Base-by-base conservation (phyloP, 805 yeast genomes). In the Candida endomychidarum region DNA sequence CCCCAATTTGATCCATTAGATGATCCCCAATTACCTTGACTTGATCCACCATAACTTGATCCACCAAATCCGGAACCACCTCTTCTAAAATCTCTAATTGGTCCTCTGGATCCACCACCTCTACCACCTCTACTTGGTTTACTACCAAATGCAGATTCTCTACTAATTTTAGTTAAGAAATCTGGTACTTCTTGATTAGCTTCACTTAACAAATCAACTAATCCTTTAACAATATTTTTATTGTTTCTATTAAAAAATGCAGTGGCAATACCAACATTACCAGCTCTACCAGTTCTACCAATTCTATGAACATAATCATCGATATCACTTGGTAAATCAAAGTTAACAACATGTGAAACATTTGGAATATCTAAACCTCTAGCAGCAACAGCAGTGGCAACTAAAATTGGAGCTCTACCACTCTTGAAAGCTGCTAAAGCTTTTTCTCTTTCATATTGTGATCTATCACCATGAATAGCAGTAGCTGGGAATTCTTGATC, bases 201-300 rank as follows among this genome's bases (percentile, higher is more conserved):
- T 72, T 93, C 99, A 52, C 80, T 63, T 59, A 93, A 80, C 55
- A 93, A 78, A 41, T 87, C 96, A 58, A 88, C 67, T 65, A 93
- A 72, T 48, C 89, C 96, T 66, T 86, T 86, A 52, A 80, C 91
- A 57, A 95, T 77, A 61, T 89, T 89, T 61, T 77, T 80, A 80
- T 89, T 93, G 65, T 84, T 85, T 74, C 98, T 86, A 84, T 93
- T 93, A 73, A 93, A 87, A 76, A 93, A 93, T 37, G 99, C 96
- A 52, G 97, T 90, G 51, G 99, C 97, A 56, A 86, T 77, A 86
- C 99, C 99, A 48, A 85, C 82, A 75, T 93, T 93, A 79, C 99
- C 99, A 58, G 99, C 99, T 82, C 99, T 93, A 72, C 99, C 99
- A 61, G 99, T 93, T 82, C 99, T 91, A 80, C 99, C 99, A 63